These are phyloP conservation scores for Nicotiana otophora DNA, from an alignment of 257 asterid species.

Conservation along the genomic window DNA sequence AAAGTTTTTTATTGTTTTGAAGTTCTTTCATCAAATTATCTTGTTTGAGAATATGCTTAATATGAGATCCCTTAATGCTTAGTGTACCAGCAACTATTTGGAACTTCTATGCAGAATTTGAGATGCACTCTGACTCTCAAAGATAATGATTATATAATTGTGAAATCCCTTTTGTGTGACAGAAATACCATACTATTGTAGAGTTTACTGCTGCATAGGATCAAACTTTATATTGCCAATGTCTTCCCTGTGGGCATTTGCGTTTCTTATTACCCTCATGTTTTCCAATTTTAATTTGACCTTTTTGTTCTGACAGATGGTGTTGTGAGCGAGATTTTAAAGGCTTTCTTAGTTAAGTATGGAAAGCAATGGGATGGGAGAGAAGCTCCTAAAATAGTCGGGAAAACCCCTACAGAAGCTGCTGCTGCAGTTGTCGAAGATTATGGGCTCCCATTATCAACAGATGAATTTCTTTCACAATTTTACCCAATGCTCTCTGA, in stretches of 20 bases:
- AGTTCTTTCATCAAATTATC: not conserved
- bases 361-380: slow-evolving; percentile 87
- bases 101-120: not conserved
- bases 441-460: slow-evolving; percentile 57
- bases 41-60: not conserved
- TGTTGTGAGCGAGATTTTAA: slow-evolving; percentile 56
- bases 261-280: not conserved
- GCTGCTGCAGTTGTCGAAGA: slow-evolving; percentile 69
- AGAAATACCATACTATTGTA: not conserved
- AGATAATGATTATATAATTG: not conserved
- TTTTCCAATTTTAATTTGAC: not conserved
- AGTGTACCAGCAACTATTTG: not conserved
- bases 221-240: not conserved
- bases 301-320: slow-evolving; percentile 49
- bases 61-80: not conserved
- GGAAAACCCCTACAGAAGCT: slow-evolving; percentile 76
- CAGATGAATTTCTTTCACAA: slow-evolving; percentile 60
- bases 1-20: not conserved
- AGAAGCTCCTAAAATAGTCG: slow-evolving; percentile 43
- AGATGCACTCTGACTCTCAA: not conserved
- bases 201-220: not conserved
- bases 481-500: slow-evolving; percentile 49
- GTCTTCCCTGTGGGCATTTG: not conserved
- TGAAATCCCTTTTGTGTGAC: not conserved
- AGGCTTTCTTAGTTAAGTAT: slow-evolving; percentile 52